Conservation (phyloP, 257 asterid genomes). For the Salvia miltiorrhiza region DNA sequence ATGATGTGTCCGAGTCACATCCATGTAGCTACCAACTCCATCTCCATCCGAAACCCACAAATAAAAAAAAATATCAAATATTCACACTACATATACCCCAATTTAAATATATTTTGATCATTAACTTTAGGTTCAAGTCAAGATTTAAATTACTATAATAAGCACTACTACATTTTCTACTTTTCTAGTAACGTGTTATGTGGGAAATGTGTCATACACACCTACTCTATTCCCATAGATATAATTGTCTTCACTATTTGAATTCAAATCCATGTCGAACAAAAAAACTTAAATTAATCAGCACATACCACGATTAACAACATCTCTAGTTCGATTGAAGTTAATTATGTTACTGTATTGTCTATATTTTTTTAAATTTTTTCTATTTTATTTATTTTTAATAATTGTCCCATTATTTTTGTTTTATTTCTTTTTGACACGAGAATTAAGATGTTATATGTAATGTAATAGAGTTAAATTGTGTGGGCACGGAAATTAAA, state of each 20-base stretch:
- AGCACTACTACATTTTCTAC: neutral
- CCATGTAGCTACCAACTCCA: slow-evolving; percentile 7
- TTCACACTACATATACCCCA: slow-evolving; percentile 7
- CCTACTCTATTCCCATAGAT: neutral
- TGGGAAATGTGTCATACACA: slow-evolving; percentile 6
- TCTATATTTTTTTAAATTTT: too few relatives aligned
- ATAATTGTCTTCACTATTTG: neutral
- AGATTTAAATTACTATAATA: neutral
- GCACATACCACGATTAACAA: neutral
- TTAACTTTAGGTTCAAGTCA: slow-evolving; percentile 15
- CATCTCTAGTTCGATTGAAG: too few relatives aligned
- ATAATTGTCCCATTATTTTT: too few relatives aligned
- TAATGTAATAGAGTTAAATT: too few relatives aligned
- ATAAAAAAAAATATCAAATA: neutral
- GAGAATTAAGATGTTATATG: too few relatives aligned
- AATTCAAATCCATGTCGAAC: neutral
- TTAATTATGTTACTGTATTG: too few relatives aligned
- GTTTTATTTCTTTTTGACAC: too few relatives aligned
- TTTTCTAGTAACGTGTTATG: slow-evolving; percentile 16
- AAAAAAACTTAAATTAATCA: neutral
- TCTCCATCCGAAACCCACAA: slow-evolving; percentile 9
- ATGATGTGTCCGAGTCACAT: slow-evolving; percentile 19
- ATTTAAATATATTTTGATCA: neutral
- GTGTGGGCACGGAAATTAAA: too few relatives aligned
- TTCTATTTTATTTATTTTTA: too few relatives aligned